A percentile compares a stretch with the other conserved stretches of the same genome.
Conservation (phyloP, 1,139 yeast genomes). For the Kodamaea sp. region DNA sequence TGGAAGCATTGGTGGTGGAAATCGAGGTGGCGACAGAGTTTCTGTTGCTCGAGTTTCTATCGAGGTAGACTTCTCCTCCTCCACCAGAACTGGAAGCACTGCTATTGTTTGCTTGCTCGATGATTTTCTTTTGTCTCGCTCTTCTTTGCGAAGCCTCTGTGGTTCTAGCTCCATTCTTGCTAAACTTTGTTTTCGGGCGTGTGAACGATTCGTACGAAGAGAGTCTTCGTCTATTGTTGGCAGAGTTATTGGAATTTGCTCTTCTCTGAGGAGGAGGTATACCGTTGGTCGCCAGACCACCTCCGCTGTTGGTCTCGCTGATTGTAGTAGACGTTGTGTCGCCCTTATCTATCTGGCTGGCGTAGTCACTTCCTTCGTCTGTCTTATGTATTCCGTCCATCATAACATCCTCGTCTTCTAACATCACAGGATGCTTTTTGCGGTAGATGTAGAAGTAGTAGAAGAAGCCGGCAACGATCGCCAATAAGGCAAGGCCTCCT, state of each 20-base stretch:
- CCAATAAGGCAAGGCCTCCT: constrained; percentile 46
- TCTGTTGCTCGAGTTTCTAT: constrained; percentile 30
- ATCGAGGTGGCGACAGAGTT: constrained; percentile 60
- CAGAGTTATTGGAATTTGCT: constrained; percentile 8
- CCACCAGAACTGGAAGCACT: constrained; percentile 3
- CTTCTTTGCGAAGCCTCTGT: constrained; percentile 15
- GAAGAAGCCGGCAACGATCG: constrained; percentile 32
- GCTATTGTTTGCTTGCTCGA: constrained; percentile 15
- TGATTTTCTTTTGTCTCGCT: constrained; percentile 18
- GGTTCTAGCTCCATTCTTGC: constrained; percentile 18
- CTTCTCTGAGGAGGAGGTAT: constrained; percentile 11
- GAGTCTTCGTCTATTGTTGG: constrained; percentile 27
- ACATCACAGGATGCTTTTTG: constrained; percentile 18
- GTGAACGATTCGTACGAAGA: constrained; percentile 51
- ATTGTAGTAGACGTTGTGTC: constrained; percentile 3
- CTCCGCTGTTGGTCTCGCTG: constrained; percentile 6
- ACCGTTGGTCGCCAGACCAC: constrained; percentile 8
- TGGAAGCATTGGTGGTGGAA: constrained; percentile 73
- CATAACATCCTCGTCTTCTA: constrained; percentile 18
- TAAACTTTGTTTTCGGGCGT: constrained; percentile 31
- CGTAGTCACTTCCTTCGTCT: constrained; percentile 14
- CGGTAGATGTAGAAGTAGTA: constrained; percentile 30
- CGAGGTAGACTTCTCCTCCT: constrained; percentile 21
- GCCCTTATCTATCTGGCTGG: constrained; percentile 3
- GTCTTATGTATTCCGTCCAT: constrained; percentile 12